Evolutionary conservation across 2,329 filamentous ascomycete species (phyloP).

Genomic region (Colletotrichum orchidophilum): DNA sequence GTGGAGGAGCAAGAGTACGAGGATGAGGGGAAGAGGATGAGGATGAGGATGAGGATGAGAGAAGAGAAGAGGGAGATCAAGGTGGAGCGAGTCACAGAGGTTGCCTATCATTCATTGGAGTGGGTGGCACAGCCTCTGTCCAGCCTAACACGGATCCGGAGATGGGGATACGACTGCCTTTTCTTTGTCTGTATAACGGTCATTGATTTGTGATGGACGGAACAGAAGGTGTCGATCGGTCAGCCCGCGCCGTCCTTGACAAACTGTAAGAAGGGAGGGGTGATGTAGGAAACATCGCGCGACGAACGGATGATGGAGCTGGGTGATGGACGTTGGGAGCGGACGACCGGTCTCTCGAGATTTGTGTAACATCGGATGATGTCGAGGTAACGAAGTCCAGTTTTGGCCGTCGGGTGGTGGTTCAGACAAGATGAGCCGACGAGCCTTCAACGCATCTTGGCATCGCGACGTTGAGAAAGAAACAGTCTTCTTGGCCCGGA

Average conservation of each 20-base stretch:
- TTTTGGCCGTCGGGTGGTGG: constrained; percentile 14
- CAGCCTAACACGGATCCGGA: constrained; percentile 19
- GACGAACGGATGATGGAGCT: background rate
- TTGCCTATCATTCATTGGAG: background rate
- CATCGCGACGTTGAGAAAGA: constrained; percentile 28
- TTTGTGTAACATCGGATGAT: background rate
- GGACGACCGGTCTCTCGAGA: background rate
- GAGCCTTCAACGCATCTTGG: background rate
- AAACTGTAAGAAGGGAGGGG: background rate
- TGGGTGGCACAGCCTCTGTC: background rate
- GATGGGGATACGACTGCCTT: background rate
- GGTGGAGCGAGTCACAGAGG: background rate
- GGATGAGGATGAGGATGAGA: background rate
- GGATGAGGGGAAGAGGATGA: background rate
- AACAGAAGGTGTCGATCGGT: background rate
- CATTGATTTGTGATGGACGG: constrained; percentile 10
- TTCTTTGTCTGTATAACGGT: constrained; percentile 29
- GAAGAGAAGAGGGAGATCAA: background rate
- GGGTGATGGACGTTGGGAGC: background rate
- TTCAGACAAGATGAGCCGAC: background rate
- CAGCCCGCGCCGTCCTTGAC: background rate
- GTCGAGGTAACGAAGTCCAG: constrained; percentile 5
- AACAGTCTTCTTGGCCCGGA: constrained; percentile 6
- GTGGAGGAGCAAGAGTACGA: background rate
- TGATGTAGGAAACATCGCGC: background rate